Evolutionary conservation across 768 basidiomycete species (phyloP).

Genomic region (Rubroboletus pulcherrimus): DNA sequence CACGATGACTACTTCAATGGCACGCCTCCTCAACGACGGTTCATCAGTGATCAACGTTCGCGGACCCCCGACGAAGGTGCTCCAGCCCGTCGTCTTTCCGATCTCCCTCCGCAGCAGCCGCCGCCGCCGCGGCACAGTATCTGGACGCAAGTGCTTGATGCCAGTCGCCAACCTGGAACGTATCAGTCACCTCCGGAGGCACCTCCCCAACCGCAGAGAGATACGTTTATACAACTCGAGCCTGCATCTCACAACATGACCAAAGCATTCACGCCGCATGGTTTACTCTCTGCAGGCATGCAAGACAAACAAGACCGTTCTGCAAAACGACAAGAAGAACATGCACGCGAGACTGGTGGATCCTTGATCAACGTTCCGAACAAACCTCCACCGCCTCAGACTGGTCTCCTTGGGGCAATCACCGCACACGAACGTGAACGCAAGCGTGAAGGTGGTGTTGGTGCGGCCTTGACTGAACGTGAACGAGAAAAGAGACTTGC

Average conservation of each 20-base stretch:
- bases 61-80: constrained; percentile 58
- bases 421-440: constrained; percentile 93
- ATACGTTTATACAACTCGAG: constrained; percentile 76
- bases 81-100: constrained; percentile 52
- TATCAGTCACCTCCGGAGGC: constrained; percentile 34
- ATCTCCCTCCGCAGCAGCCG: constrained; percentile 43
- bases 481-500: constrained; percentile 90
- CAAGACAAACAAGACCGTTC: constrained; percentile 96
- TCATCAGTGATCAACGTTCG: constrained; percentile 50
- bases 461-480: constrained; percentile 90
- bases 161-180: constrained; percentile 48
- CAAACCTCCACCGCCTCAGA: constrained; percentile 93
- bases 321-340: constrained; percentile 91
- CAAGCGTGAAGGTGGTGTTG: constrained; percentile 92
- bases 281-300: constrained; percentile 89
- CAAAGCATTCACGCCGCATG: constrained; percentile 93
- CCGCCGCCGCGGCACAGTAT: constrained; percentile 59
- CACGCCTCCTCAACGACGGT: constrained; percentile 41
- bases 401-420: constrained; percentile 92
- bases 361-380: constrained; percentile 94
- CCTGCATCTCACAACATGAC: constrained; percentile 70
- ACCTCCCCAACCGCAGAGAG: constrained; percentile 32
- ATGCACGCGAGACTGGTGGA: constrained; percentile 86
- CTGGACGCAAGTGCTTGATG: constrained; percentile 89
- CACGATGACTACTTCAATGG: constrained; percentile 42